phyloP scores from a whole-genome alignment of 1,284 basidiomycete genomes.

The Volvariella volvacea region DNA sequence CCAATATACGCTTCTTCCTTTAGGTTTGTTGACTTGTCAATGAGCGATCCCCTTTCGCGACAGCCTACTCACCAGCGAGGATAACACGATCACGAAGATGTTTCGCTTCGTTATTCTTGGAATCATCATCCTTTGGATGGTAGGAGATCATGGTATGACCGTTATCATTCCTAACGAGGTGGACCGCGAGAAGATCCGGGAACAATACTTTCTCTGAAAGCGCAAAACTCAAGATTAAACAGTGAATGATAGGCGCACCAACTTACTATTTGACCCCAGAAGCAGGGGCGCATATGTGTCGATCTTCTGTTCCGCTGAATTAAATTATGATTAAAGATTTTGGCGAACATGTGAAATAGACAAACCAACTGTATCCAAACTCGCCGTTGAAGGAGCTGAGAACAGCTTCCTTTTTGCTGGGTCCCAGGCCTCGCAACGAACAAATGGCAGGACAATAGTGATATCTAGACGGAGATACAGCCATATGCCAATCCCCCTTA shows the following conservation, averaged over 20 bases:
- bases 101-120: constrained; percentile 30
- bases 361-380: too few relatives aligned
- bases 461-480: constrained; percentile 30
- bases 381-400: too few relatives aligned
- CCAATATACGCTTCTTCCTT: constrained; percentile 48
- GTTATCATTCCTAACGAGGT: constrained; percentile 32
- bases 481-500: too few relatives aligned
- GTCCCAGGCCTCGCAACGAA: too few relatives aligned
- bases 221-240: background rate
- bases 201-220: constrained; percentile 17
- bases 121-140: constrained; percentile 23
- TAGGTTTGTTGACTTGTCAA: background rate
- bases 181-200: constrained; percentile 33
- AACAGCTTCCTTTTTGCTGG: too few relatives aligned
- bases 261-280: constrained; percentile 27
- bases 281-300: constrained; percentile 44
- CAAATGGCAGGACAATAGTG: constrained; percentile 41
- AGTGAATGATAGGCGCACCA: background rate
- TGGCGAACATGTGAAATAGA: too few relatives aligned
- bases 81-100: constrained; percentile 48
- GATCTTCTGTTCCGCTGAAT: constrained; percentile 39
- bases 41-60: constrained; percentile 3
- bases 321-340: too few relatives aligned
- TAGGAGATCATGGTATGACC: constrained; percentile 35
- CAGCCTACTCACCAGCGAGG: constrained; percentile 23